Evolutionary conservation across 805 yeast genomes (phyloP), one percentile per base, ranked within the genome.

Genomic region (Candida maesae): DNA sequence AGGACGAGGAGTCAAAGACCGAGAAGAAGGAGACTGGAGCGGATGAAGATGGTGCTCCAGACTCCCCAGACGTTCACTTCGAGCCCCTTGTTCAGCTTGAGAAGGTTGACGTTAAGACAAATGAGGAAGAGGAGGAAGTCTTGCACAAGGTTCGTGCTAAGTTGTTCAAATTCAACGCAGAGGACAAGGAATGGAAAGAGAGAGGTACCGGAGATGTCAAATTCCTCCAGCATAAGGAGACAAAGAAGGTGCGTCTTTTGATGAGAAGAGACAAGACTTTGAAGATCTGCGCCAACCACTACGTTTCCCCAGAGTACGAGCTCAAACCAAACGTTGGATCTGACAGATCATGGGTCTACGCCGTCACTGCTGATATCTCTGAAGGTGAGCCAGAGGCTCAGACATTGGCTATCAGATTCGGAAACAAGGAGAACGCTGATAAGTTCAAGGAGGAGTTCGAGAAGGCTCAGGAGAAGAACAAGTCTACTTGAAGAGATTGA

Each of bases 241-340:
- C 87, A 44, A 76, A 78, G 44, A 90, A 88, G 71, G 87, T 86
- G 50, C 84, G 99, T 73, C 68, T 93, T 52, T 74, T 93, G 62
- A 93, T 93, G 99, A 88, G 99, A 79, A 88, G 99, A 74, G 99
- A 93, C 73, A 91, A 91, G 76, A 93, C 98, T 41, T 78, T 93
- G 63, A 93, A 93, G 76, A 84, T 93, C 60, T 93, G 99, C 68
- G 99, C 99, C 56, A 93, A 93, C 74, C 99, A 93, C 69, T 79
- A 79, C 68, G 79, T 87, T 63, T 68, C 85, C 34, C 80, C 91
- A 47, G 95, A 84, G 54, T 87, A 84, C 68, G 77, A 68, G 52
- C 78, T 93, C 65, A 85, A 79, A 63, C 88, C 97, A 58, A 93
- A 93, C 63, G 90, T 93, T 51, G 98, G 99, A 37, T 82, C 93